These are phyloP conservation scores for Entophlyctis helioformis DNA, from an alignment of 192 early-diverging fungal genomes.

Conservation along the genomic window DNA sequence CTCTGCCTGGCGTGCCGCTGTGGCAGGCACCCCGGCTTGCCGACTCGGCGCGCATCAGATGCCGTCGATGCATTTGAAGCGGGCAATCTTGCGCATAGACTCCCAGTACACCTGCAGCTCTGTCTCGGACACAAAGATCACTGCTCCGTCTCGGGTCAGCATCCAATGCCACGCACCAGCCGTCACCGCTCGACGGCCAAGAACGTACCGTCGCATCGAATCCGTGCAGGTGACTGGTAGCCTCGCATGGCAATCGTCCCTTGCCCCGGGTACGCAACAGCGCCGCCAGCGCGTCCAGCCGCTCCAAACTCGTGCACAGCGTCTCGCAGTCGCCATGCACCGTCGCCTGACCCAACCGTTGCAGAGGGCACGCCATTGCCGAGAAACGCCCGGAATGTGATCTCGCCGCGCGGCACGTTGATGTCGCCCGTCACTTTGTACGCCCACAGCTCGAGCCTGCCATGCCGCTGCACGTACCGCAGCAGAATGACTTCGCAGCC, in stretches of 20 bases:
- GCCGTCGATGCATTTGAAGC: no score
- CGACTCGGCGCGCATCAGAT: no score
- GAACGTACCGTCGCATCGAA: conserved; percentile 11
- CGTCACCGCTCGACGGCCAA: no score
- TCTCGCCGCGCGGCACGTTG: conserved; percentile 23
- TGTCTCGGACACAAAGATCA: conserved; percentile 12
- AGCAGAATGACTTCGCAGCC: conserved; percentile 15
- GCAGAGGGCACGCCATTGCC: conserved; percentile 1
- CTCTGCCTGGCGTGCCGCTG: no score
- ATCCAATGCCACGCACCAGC: no score
- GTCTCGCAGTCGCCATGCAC: neutral
- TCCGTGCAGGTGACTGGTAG: conserved; percentile 9
- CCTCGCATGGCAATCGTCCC: conserved; percentile 21
- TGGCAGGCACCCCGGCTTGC: no score
- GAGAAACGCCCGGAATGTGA: conserved; percentile 4
- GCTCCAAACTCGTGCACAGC: no score
- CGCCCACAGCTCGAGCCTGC: neutral
- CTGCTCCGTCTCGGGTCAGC: no score
- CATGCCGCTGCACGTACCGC: conserved; percentile 1
- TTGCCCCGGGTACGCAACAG: conserved; percentile 8
- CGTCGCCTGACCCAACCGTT: neutral
- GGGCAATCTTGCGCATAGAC: conserved; percentile 6
- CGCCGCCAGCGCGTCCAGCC: no score
- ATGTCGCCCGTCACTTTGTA: conserved; percentile 20
- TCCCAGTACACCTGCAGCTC: conserved; percentile 20